phyloP scores from a whole-genome alignment of 2,329 filamentous ascomycete genomes.

The Aspergillus flavus region DNA sequence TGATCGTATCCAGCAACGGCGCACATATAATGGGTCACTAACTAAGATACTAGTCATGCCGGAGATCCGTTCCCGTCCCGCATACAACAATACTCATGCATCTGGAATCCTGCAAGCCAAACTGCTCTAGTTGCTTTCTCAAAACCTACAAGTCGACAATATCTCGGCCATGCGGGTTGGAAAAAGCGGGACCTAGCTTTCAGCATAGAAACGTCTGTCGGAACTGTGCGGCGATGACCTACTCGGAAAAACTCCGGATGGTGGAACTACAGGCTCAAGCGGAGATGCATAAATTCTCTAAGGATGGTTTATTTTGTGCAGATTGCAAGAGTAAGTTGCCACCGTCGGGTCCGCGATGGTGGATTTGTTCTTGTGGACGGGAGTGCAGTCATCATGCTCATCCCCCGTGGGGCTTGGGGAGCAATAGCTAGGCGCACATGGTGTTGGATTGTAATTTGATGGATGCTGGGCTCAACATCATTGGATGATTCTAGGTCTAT shows the following conservation, averaged over 20 bases:
- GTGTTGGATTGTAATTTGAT: background rate
- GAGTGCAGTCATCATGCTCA: background rate
- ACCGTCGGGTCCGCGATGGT: background rate
- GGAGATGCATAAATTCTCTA: background rate
- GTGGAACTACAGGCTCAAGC: background rate
- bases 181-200: background rate
- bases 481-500: background rate
- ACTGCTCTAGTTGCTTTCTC: background rate
- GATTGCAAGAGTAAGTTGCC: background rate
- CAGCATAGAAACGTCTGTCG: background rate
- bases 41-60: background rate
- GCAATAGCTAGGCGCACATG: background rate
- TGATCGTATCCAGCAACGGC: background rate
- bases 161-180: background rate
- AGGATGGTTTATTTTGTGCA: background rate
- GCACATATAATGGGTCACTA: background rate
- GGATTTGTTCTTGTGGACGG: background rate
- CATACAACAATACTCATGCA: background rate
- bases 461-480: background rate
- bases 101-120: background rate
- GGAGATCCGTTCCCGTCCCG: background rate
- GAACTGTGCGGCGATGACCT: background rate
- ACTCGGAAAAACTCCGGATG: background rate
- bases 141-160: background rate
- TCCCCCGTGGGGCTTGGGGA: background rate